Base-by-base conservation (phyloP, 2,329 filamentous ascomycete species). In the Alternaria atra region DNA sequence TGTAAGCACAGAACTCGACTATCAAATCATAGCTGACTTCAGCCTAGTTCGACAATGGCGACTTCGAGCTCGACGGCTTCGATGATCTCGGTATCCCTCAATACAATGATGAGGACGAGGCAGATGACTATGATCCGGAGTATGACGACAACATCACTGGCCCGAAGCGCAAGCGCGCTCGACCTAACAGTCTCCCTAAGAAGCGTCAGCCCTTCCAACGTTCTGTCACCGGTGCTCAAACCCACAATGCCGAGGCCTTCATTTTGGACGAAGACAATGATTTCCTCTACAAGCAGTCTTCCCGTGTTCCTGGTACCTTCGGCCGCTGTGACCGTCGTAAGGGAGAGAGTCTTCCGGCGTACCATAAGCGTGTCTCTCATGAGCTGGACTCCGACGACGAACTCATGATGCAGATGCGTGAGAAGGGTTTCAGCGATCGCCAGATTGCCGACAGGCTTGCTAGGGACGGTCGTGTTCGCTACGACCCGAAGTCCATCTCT, bases 331-430 rank as follows among this genome's bases (percentile, higher is more conserved):
- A 67, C 40, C 68, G 53, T 13, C 50, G 51, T 27, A 69, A 71
- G n/a, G 78, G 80, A 9, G 78, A 78, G 13, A 74, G 74, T 17
- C 73, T 82, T 23, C 65, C 72, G 4, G 78, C 80, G 5, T 73
- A 80, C 25, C 72, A 80, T 17, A 84, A 81, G 70, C 79, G 73
- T 37, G 78, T 84, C 23, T 62, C 69, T 23, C 62, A 69, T 32
- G 76, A 83, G 40, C 77, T 84, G 43, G 81, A 84, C 65, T 80
- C 79, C 0, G 82, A 84, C 35, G 83, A 85, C 60, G 79, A 80
- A 43, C 72, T 84, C 40, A 81, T 83, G 58, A 71, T 83, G 57
- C 64, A 70, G 5, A 78, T 83, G 70, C 82, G 81, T 59, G 72
- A 79, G 54, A 71, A 77, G 23, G 78, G 77, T 20, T 82, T 76